Evolutionary conservation across 2,329 filamentous ascomycete genomes (phyloP), one percentile per base, ranked within the genome.

Genomic region (Periconia macrospinosa): DNA sequence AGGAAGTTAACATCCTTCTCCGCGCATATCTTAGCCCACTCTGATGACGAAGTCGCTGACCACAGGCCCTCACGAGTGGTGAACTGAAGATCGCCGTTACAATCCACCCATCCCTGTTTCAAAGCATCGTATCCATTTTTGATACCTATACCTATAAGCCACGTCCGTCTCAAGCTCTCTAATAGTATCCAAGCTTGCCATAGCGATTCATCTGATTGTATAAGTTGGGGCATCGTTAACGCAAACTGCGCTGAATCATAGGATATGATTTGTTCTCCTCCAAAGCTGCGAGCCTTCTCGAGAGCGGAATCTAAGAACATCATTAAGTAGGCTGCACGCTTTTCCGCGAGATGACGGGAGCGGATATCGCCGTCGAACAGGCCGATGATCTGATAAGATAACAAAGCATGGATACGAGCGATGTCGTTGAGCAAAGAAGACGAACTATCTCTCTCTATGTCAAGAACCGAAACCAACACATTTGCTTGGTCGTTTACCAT

Each of bases 341-440:
- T 51, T 74, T 70, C 79, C 23, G 77, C 76, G 3, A 74, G 62
- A 33, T 72, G 67, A 1, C 76, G 72, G 6, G 74, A 66, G 15
- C 70, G 62, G n/a, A 82, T 75, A 58, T 81, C 77, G 14, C 77
- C 78, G 59, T 83, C 80, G 51, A 81, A 82, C 30, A 84, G 66
- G 14, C 77, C 68, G 52, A 83, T 79, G 33, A 77, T 76, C 47
- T 80, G 75, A 61, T 83, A 83, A 1, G 81, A 66, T 2, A 82
- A 54, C 1, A 84, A 72, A 1, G 81, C 75, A 11, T 83, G 58
- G 41, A 59, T 43, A 42, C 33, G 23, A 14, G 56, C 56, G 15
- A 57, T 49, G 23, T 57, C 48, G 27, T 30, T 35, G 10, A 59
- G 27, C 23, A 57, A 33, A 46, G 49, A 43, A 15, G 41, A 44